Conservation (phyloP, 345 rosid genomes). For the Ceriops tagal region DNA sequence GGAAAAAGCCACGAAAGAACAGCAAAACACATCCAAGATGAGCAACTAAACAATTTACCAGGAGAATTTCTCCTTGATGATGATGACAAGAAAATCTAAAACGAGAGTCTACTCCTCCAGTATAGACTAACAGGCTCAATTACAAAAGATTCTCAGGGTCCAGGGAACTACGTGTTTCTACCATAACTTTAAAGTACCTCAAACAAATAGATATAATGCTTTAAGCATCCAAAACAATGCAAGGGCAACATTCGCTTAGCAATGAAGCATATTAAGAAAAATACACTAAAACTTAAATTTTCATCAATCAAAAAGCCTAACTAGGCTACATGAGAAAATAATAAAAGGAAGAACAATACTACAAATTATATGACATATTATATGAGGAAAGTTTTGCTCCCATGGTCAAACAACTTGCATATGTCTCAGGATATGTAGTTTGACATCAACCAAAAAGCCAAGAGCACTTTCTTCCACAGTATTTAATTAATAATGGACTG, state of each 20-base stretch:
- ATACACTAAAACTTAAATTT: not conserved
- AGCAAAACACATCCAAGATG: not conserved
- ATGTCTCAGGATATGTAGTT: constrained; percentile 24
- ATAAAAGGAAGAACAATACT: constrained; percentile 32
- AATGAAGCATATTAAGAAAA: too few species aligned
- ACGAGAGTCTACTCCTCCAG: not conserved
- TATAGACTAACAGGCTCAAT: not conserved
- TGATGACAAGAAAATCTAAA: not conserved
- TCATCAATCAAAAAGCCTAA: constrained; percentile 12
- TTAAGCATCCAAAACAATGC: too few species aligned
- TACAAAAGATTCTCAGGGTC: not conserved
- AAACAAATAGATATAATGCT: too few species aligned
- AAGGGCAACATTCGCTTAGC: too few species aligned
- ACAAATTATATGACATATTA: constrained; percentile 44
- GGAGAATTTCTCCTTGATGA: not conserved
- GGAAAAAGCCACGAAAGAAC: too few species aligned
- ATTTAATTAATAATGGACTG: constrained; percentile 54
- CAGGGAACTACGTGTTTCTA: too few species aligned
- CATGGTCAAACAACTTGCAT: constrained; percentile 37
- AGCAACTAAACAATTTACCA: not conserved
- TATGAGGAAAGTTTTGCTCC: constrained; percentile 21
- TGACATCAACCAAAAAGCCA: constrained; percentile 25
- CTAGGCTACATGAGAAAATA: constrained; percentile 25
- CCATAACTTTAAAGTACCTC: too few species aligned
- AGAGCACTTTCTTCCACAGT: constrained; percentile 2